These are phyloP conservation scores for Chamaecrista fasciculata DNA, from an alignment of 306 rosid species.

Conservation along the genomic window DNA sequence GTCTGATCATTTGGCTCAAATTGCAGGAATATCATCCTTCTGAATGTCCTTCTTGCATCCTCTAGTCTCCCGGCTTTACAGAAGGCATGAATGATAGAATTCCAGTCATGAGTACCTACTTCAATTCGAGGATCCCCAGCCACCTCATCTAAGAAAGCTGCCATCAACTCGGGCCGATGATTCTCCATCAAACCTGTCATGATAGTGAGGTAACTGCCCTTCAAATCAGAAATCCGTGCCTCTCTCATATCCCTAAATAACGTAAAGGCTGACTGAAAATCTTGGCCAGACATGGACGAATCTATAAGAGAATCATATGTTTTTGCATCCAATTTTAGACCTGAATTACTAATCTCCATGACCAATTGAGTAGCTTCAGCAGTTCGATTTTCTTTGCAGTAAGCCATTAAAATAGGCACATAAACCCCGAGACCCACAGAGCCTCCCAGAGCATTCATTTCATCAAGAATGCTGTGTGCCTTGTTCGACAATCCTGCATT, in stretches of 20 bases:
- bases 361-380: conserved; percentile 84
- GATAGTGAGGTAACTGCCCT: conserved; percentile 81
- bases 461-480: conserved; percentile 80
- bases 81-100: conserved; percentile 89
- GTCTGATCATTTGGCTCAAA: conserved; percentile 89
- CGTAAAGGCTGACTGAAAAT: conserved; percentile 82
- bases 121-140: conserved; percentile 87
- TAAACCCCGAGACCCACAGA: conserved; percentile 83
- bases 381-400: conserved; percentile 76
- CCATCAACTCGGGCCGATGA: conserved; percentile 94
- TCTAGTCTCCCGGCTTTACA: conserved; percentile 88
- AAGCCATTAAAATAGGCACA: conserved; percentile 88
- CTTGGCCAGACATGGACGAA: conserved; percentile 84
- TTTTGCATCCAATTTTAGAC: conserved; percentile 67
- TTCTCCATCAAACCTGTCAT: conserved; percentile 98
- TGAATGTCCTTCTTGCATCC: conserved; percentile 89
- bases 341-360: conserved; percentile 72
- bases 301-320: conserved; percentile 75
- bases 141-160: conserved; percentile 91
- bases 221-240: conserved; percentile 68
- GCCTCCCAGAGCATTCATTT: conserved; percentile 70
- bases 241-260: conserved; percentile 91
- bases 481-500: conserved; percentile 65
- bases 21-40: conserved; percentile 88
- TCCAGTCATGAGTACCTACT: conserved; percentile 94